Evolutionary conservation across 306 rosid species (phyloP).

Genomic region (Benincasa hispida): DNA sequence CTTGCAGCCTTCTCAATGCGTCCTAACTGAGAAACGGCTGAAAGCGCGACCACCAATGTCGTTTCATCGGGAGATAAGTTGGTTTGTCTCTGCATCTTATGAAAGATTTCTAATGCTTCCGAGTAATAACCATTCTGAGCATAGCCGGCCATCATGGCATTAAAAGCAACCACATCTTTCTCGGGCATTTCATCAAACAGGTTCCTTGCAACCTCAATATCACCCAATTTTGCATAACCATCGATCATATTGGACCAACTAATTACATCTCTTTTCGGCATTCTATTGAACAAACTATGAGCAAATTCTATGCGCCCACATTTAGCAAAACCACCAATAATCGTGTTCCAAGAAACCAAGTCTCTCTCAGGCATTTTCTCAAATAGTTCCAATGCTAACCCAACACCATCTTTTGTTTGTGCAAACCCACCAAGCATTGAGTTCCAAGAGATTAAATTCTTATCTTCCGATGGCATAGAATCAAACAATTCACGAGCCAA

Average conservation of each 20-base stretch:
- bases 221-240: conserved; percentile 46
- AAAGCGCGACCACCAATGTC: conserved; percentile 42
- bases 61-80: conserved; percentile 35
- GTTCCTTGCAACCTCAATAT: conserved; percentile 30
- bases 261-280: conserved; percentile 41
- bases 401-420: conserved; percentile 28
- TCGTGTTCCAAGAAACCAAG: conserved; percentile 67
- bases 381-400: conserved; percentile 48
- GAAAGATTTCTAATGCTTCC: conserved; percentile 55
- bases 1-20: conserved; percentile 34
- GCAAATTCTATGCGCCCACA: conserved; percentile 49
- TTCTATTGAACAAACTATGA: conserved; percentile 24
- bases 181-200: conserved; percentile 61
- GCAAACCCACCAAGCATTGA: conserved; percentile 50
- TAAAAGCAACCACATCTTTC: conserved; percentile 40
- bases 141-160: conserved; percentile 70
- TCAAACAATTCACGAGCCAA: conserved; percentile 44
- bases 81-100: conserved; percentile 27
- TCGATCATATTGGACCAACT: conserved; percentile 67
- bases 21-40: conserved; percentile 50
- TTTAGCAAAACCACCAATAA: conserved; percentile 59
- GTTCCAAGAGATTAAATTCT: conserved; percentile 70
- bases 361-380: conserved; percentile 48
- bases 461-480: conserved; percentile 29
- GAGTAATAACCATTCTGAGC: conserved; percentile 38